Base-by-base conservation (phyloP, 2,329 filamentous ascomycete species). In the Huntiella moniliformis region DNA sequence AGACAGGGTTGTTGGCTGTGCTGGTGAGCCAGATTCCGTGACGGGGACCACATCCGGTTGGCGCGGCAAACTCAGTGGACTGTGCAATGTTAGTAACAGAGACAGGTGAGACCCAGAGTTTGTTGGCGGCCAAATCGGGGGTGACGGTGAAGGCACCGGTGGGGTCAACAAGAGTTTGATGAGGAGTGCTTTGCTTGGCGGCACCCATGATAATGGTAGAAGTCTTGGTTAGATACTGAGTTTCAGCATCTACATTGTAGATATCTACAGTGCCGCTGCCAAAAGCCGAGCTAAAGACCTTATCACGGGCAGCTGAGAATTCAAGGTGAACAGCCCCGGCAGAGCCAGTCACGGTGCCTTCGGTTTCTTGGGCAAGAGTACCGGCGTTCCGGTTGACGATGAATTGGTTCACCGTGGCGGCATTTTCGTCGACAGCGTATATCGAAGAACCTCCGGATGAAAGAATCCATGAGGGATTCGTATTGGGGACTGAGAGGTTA, bases 341-440 rank as follows among this genome's bases (percentile, higher is more conserved):
- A 13, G 57, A 56, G 11, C 44, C 46, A 4, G 57, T 54, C 12
- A 62, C 48, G 56, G 53, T 56, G 11, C 28, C 40, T 51, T 70
- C 66, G 38, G 70, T 53, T 18, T 55, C 58, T 44, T 61, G 63
- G 13, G 56, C 54, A 12, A 50, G 15, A 3, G 45, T 47, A 50
- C 58, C 57, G 36, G 52, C 53, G 33, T 52, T 50, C 4, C 55
- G 50, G 50, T 66, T 58, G 31, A 67, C 52, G 13, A 54, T 57
- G 53, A 66, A 67, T 12, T 63, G 53, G 48, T 61, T 60, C n/a
- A 64, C 56, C 38, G 56, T 53, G 42, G 56, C 55, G 51, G 59
- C 57, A 52, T 62, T 63, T 60, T 73, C 69, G 51, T 72, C 61
- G 15, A 67, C 63, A 38, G 64, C 64, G 49, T 68, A 71, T 38